A percentile compares a stretch with the other conserved stretches of the same genome.
Conservation (phyloP, 352 stramenopile species). For the Pythium chondricola region DNA sequence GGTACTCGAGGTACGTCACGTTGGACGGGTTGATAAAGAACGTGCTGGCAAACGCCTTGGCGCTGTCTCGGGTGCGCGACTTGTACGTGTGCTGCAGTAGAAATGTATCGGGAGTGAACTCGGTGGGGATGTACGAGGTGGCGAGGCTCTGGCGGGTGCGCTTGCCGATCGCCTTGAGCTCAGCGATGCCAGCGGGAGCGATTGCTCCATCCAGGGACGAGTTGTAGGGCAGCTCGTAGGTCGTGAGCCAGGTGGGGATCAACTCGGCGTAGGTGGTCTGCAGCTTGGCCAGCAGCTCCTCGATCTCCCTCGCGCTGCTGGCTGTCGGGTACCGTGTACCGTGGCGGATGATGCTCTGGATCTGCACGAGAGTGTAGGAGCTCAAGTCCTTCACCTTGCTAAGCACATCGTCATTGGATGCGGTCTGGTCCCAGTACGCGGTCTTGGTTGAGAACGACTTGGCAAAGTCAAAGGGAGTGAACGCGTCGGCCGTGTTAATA, state of each 20-base stretch:
- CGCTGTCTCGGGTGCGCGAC: constrained; percentile 39
- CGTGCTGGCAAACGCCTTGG: constrained; percentile 34
- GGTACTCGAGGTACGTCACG: constrained; percentile 30
- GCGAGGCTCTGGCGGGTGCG: constrained; percentile 8
- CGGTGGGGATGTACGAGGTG: constrained; percentile 1
- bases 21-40: constrained; percentile 48
- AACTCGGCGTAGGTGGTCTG: constrained; percentile 21
- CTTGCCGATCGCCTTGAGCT: constrained; percentile 4
- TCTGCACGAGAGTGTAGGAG: constrained; percentile 16
- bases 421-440: constrained; percentile 17
- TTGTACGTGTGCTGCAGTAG: constrained; percentile 41
- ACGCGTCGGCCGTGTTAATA: neutral
- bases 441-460: constrained; percentile 21
- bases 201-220: constrained; percentile 39
- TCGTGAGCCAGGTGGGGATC: constrained; percentile 50
- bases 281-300: constrained; percentile 34
- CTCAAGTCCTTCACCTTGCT: neutral
- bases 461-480: constrained; percentile 8
- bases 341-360: constrained; percentile 20
- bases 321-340: constrained; percentile 42
- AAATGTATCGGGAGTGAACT: constrained; percentile 31
- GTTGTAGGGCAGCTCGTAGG: constrained; percentile 69
- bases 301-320: constrained; percentile 43
- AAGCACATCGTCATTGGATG: neutral
- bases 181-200: constrained; percentile 18